These are phyloP conservation scores for Guadua angustifolia DNA, from an alignment of 176 grass and related monocot species.

Conservation along the genomic window DNA sequence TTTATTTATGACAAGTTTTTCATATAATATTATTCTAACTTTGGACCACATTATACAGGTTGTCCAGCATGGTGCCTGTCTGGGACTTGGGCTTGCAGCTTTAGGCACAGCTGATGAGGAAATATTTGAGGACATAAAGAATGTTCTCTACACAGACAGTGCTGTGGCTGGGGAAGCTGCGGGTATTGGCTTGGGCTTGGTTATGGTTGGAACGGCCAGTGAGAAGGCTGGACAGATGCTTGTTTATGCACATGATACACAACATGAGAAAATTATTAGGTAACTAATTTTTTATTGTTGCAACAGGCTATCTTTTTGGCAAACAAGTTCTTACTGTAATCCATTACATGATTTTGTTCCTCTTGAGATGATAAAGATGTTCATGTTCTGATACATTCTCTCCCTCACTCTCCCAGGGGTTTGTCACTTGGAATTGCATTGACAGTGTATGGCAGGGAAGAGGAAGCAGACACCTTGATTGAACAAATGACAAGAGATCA, in stretches of 20 bases:
- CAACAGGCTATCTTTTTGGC: not conserved
- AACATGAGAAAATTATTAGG: slow-evolving; percentile 91
- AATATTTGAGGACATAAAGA: slow-evolving; percentile 95
- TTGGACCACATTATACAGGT: slow-evolving; percentile 71
- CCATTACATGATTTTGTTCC: not conserved
- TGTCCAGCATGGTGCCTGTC: slow-evolving; percentile 95
- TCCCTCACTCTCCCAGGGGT: slow-evolving; percentile 51
- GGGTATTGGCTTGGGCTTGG: slow-evolving; percentile 90
- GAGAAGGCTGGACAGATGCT: slow-evolving; percentile 83
- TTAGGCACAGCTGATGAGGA: slow-evolving; percentile 94
- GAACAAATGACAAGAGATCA: slow-evolving; percentile 98
- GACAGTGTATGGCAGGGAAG: slow-evolving; percentile 97
- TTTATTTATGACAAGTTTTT: not conserved
- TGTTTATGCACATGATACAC: slow-evolving; percentile 86
- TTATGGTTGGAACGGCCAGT: slow-evolving; percentile 83
- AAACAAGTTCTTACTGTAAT: slow-evolving; percentile 23
- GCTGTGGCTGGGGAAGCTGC: slow-evolving; percentile 98
- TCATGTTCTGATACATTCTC: no score
- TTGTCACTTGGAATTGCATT: slow-evolving; percentile 88
- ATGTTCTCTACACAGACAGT: slow-evolving; percentile 90
- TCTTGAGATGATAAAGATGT: not conserved
- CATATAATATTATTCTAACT: slow-evolving; percentile 41
- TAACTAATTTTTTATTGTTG: slow-evolving; percentile 25
- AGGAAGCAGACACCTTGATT: slow-evolving; percentile 94
- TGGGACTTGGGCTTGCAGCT: slow-evolving; percentile 93